Percentiles rank a stretch among this genome's conserved stretches.
Evolutionary conservation across 208 protist species (phyloP).

Genomic region (Crithidia expoeki): DNA sequence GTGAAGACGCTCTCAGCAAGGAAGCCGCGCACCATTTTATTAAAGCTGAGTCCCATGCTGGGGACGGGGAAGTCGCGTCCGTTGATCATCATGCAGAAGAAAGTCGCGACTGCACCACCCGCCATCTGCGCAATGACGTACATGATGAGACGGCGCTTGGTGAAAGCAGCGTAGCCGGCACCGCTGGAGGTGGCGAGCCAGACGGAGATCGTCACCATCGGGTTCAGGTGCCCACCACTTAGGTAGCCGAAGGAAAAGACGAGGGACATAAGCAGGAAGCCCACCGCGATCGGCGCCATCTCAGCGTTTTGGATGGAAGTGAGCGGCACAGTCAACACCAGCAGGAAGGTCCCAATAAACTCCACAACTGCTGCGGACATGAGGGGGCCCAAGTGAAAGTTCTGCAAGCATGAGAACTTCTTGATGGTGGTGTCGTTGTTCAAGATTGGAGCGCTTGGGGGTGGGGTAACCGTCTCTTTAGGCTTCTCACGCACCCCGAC

Average conservation of each 20-base stretch:
- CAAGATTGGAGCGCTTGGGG: conserved; percentile 8
- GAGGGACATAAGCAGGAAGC: conserved; percentile 78
- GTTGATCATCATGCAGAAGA: conserved; percentile 73
- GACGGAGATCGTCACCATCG: conserved; percentile 79
- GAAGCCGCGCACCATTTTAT: conserved; percentile 69
- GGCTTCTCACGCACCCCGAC: conserved; percentile 8
- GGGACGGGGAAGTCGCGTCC: conserved; percentile 65
- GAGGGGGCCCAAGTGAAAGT: conserved; percentile 59
- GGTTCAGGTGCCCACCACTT: conserved; percentile 85
- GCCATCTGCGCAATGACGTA: conserved; percentile 81
- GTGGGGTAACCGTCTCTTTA: not conserved
- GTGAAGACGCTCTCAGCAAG: conserved; percentile 82
- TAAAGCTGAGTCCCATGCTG: conserved; percentile 67
- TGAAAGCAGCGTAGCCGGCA: conserved; percentile 46
- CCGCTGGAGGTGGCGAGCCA: conserved; percentile 61
- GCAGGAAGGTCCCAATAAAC: conserved; percentile 82
- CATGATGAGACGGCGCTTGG: conserved; percentile 57
- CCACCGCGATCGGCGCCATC: conserved; percentile 74
- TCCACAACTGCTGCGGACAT: conserved; percentile 78
- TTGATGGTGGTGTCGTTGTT: conserved; percentile 39
- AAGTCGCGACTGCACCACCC: conserved; percentile 56
- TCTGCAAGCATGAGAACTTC: conserved; percentile 58
- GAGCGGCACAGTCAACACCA: conserved; percentile 80
- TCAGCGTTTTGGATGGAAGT: conserved; percentile 58
- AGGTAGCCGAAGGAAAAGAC: conserved; percentile 86